Evolutionary conservation across 2,329 filamentous ascomycete species (phyloP).

Genomic region (Verticillium nonalfalfae): DNA sequence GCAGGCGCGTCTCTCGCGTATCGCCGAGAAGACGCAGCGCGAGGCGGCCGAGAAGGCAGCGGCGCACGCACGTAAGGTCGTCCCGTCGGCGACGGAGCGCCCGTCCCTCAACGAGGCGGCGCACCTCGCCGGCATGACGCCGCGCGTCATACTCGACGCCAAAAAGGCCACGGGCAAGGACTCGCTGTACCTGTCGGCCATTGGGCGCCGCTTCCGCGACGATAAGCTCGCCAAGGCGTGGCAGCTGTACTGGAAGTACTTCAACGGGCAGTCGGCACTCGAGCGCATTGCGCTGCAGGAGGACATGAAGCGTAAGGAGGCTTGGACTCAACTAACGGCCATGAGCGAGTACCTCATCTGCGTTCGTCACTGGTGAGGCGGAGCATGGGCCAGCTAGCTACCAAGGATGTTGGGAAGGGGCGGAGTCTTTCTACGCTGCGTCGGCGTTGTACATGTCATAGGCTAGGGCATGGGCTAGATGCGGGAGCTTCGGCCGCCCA

Average conservation of each 20-base stretch:
- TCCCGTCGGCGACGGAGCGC: constrained; percentile 43
- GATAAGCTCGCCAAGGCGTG: constrained; percentile 59
- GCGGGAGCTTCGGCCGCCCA: no score
- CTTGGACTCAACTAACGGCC: constrained; percentile 59
- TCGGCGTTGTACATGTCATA: no score
- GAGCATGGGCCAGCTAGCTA: constrained; percentile 5
- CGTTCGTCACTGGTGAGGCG: constrained; percentile 60
- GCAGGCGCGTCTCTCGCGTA: constrained; percentile 52
- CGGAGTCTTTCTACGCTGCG: no score
- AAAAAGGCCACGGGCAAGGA: constrained; percentile 74
- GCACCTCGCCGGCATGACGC: constrained; percentile 50
- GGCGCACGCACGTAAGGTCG: constrained; percentile 43
- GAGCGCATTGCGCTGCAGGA: constrained; percentile 84
- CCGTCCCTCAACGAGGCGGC: constrained; percentile 50
- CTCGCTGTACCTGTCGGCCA: constrained; percentile 62
- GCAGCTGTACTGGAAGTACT: constrained; percentile 73
- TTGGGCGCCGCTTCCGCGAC: constrained; percentile 47
- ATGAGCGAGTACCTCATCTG: constrained; percentile 64
- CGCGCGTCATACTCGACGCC: constrained; percentile 70
- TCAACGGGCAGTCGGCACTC: constrained; percentile 78
- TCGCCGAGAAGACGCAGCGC: constrained; percentile 48
- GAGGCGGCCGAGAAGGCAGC: constrained; percentile 48
- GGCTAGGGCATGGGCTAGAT: no score
- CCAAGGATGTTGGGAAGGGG: not conserved
- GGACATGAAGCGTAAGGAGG: constrained; percentile 77